These are phyloP conservation scores for Vaccinium macrocarpon DNA, from an alignment of 148 eudicot species.

Conservation along the genomic window DNA sequence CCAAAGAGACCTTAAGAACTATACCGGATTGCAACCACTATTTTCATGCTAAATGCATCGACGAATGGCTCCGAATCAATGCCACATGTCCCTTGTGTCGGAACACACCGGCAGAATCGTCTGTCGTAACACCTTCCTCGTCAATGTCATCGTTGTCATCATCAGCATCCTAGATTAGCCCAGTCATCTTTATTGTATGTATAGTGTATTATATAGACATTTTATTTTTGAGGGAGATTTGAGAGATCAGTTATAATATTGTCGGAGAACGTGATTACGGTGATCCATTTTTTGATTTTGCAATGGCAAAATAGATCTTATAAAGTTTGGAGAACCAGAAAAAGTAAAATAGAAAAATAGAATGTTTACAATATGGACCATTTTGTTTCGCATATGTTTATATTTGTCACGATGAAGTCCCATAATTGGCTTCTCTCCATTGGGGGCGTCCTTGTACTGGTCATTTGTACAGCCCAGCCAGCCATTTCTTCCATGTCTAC, in stretches of 20 bases:
- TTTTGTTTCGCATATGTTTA: background rate
- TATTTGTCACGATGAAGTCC: background rate
- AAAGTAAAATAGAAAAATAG: background rate
- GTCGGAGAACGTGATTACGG: background rate
- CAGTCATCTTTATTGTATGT: background rate
- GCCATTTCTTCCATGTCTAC: background rate
- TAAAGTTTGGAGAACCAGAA: background rate
- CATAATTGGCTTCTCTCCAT: background rate
- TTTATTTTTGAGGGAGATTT: background rate
- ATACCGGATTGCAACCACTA: slow-evolving; percentile 81
- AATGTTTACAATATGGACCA: background rate
- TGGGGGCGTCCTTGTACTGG: background rate
- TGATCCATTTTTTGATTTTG: background rate
- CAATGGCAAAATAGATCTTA: background rate
- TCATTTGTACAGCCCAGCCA: background rate
- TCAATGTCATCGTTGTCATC: background rate
- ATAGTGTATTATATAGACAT: background rate
- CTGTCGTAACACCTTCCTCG: slow-evolving; percentile 12
- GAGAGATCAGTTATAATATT: background rate
- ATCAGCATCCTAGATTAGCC: background rate
- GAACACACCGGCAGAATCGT: slow-evolving; percentile 47
- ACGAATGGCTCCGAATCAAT: slow-evolving; percentile 80
- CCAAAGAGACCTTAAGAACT: slow-evolving; percentile 60
- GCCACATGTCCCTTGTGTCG: slow-evolving; percentile 83
- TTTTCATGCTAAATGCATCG: slow-evolving; percentile 75